These are phyloP conservation scores for Fusarium praegraminearum DNA, from an alignment of 2,329 filamentous ascomycete genomes.

Conservation along the genomic window DNA sequence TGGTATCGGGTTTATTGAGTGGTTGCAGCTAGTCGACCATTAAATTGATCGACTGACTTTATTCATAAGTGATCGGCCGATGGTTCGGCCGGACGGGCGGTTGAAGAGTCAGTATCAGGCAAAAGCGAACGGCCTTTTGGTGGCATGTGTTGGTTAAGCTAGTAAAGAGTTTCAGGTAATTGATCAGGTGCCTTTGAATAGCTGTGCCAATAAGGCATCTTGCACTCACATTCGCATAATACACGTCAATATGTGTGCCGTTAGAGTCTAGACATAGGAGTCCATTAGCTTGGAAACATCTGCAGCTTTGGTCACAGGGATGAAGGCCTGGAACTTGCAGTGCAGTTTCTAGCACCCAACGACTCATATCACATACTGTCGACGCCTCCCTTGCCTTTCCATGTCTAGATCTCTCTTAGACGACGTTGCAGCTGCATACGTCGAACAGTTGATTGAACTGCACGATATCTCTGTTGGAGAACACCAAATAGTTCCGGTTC, in stretches of 20 bases:
- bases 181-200: not conserved
- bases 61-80: conserved; percentile 20
- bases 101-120: not conserved
- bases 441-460: not conserved
- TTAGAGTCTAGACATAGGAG: not conserved
- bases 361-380: conserved; percentile 1
- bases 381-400: conserved; percentile 12
- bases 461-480: not conserved
- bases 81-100: conserved; percentile 16
- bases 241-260: conserved; percentile 7
- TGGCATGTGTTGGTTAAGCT: not conserved
- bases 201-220: not conserved
- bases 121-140: not conserved
- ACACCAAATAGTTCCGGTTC: not conserved
- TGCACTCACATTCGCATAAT: conserved; percentile 24
- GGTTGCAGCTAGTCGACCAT: conserved; percentile 20
- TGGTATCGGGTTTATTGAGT: conserved; percentile 13
- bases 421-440: not conserved
- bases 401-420: conserved; percentile 3
- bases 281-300: not conserved
- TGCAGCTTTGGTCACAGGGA: not conserved
- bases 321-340: not conserved
- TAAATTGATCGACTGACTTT: conserved; percentile 1
- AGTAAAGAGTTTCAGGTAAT: not conserved
- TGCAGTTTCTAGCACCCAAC: conserved; percentile 4